These are phyloP conservation scores for Paramecium primaurelia DNA, from an alignment of 73 alveolate species.

Conservation along the genomic window DNA sequence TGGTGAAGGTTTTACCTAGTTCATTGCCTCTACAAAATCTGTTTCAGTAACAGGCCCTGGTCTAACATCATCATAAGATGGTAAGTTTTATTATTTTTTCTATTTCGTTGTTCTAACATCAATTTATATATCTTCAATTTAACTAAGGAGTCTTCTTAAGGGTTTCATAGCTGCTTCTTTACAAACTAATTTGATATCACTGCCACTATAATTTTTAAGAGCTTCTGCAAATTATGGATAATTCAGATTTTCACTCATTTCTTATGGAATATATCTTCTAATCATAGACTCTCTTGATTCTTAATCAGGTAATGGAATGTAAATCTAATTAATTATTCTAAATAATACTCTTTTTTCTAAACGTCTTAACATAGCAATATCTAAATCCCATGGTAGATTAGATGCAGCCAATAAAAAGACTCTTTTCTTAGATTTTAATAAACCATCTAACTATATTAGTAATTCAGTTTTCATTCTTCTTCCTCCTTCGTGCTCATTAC, in stretches of 20 bases:
- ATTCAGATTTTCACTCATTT: constrained; percentile 72
- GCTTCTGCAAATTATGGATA: constrained; percentile 73
- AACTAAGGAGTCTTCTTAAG: constrained; percentile 72
- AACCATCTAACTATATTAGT: constrained; percentile 95
- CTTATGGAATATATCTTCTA: constrained; percentile 74
- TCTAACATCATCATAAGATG: constrained; percentile 6
- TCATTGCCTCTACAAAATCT: constrained; percentile 86
- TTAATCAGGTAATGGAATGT: constrained; percentile 86
- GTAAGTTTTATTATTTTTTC: background rate
- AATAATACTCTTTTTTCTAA: constrained; percentile 88
- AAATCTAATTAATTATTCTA: constrained; percentile 54
- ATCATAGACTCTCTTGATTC: constrained; percentile 94
- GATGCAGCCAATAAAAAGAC: constrained; percentile 98
- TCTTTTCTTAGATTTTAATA: constrained; percentile 89
- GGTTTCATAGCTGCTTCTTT: constrained; percentile 99
- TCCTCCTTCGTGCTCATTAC: constrained; percentile 99
- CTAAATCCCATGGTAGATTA: constrained; percentile 99
- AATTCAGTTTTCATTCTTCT: constrained; percentile 99
- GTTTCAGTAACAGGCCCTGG: constrained; percentile 89
- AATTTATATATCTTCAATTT: constrained; percentile 59
- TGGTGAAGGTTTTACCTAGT: constrained; percentile 90
- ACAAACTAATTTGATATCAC: constrained; percentile 96
- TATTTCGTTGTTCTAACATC: background rate
- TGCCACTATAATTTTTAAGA: constrained; percentile 93
- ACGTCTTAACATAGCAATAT: constrained; percentile 97